Percentiles rank a stretch among this genome's conserved stretches.
Conservation (phyloP, 768 basidiomycete genomes). For the Termitomyces sp. region DNA sequence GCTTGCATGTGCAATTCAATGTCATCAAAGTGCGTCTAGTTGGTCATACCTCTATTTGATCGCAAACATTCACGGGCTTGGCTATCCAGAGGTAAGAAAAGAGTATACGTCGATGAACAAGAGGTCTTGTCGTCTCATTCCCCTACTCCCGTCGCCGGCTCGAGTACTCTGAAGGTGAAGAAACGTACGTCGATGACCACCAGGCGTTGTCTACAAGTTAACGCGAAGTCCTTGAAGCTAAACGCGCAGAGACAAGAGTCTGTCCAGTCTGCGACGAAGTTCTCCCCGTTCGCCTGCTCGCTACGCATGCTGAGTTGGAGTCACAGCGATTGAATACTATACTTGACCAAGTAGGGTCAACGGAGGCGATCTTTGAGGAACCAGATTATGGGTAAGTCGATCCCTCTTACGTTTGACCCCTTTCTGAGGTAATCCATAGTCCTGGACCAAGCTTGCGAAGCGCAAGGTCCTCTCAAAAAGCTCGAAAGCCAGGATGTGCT, state of each 20-base stretch:
- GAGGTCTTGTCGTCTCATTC: conserved; percentile 28
- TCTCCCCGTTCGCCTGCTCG: conserved; percentile 70
- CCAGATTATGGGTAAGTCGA: conserved; percentile 46
- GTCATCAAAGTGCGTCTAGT: conserved; percentile 26
- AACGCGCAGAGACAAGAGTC: conserved; percentile 65
- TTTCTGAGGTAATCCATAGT: conserved; percentile 12
- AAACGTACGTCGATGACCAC: conserved; percentile 35
- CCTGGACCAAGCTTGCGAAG: conserved; percentile 30
- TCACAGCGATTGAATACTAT: conserved; percentile 65
- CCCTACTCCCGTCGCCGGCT: conserved; percentile 23
- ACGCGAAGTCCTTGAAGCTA: conserved; percentile 33
- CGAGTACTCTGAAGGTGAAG: conserved; percentile 30
- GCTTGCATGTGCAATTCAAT: conserved; percentile 8
- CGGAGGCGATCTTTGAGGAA: conserved; percentile 48
- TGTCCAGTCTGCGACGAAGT: conserved; percentile 73
- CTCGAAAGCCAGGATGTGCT: conserved; percentile 31
- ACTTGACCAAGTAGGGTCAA: conserved; percentile 55
- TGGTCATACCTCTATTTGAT: background rate
- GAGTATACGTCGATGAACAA: conserved; percentile 28
- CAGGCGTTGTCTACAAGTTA: background rate
- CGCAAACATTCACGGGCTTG: conserved; percentile 8
- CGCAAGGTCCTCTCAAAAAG: conserved; percentile 32
- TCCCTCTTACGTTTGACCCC: background rate
- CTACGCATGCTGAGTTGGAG: conserved; percentile 60
- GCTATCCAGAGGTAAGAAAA: conserved; percentile 42